phyloP scores from a whole-genome alignment of 2,329 filamentous ascomycete species.

The Colletotrichum sp. region DNA sequence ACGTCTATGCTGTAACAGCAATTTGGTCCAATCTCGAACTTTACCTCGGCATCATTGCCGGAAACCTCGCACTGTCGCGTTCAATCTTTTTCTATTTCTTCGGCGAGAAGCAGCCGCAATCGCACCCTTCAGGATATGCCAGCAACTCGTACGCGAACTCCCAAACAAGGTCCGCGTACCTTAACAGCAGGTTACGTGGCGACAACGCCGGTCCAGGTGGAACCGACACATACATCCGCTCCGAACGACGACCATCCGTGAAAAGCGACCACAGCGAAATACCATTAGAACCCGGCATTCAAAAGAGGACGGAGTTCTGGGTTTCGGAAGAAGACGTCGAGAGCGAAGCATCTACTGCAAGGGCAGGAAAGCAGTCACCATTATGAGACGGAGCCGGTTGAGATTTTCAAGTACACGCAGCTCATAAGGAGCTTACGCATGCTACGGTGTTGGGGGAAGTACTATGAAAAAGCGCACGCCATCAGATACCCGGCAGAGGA shows the following conservation, averaged over 20 bases:
- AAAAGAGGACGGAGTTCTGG: constrained; percentile 25
- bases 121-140: not conserved
- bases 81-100: constrained; percentile 28
- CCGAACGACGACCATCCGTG: not conserved
- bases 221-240: constrained; percentile 15
- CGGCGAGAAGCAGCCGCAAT: not conserved
- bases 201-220: constrained; percentile 4
- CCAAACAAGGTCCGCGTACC: constrained; percentile 8
- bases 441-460: not conserved
- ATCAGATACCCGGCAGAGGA: constrained; percentile 14
- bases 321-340: constrained; percentile 17
- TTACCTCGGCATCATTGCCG: constrained; percentile 41
- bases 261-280: constrained; percentile 26
- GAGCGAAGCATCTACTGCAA: not conserved
- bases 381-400: not conserved
- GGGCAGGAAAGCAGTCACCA: not conserved
- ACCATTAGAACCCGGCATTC: constrained; percentile 21
- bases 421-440: not conserved
- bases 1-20: constrained; percentile 35
- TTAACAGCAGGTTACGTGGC: constrained; percentile 18
- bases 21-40: constrained; percentile 44
- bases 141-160: constrained; percentile 4
- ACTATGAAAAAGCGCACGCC: not conserved
- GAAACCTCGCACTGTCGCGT: constrained; percentile 28
- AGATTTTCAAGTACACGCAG: not conserved